A percentile compares a stretch with the other conserved stretches of the same genome.
phyloP scores from a whole-genome alignment of 208 protist genomes.

The Kentomonas sorsogonicus region DNA sequence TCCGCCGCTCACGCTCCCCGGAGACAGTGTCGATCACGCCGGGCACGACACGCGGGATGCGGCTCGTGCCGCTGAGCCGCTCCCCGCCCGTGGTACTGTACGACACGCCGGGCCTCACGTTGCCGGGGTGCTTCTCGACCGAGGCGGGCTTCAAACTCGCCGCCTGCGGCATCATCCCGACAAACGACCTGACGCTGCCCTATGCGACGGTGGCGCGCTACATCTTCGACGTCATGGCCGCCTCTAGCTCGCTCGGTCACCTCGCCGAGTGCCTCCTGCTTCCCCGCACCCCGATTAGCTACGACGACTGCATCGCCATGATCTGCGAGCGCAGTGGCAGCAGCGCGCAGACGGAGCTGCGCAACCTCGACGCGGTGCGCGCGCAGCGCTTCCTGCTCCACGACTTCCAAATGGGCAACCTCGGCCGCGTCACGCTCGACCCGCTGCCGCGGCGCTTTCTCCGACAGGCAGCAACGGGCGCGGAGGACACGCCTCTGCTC shows the following conservation, averaged over 20 bases:
- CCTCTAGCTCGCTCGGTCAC: constrained; percentile 59
- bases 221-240: constrained; percentile 75
- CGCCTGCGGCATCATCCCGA: constrained; percentile 80
- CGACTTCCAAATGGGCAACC: constrained; percentile 78
- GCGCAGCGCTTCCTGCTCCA: constrained; percentile 80
- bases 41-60: constrained; percentile 70
- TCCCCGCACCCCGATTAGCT: constrained; percentile 76
- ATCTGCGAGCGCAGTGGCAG: constrained; percentile 83
- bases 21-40: constrained; percentile 78
- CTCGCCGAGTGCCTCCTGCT: constrained; percentile 84
- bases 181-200: constrained; percentile 75
- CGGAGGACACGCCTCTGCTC: not conserved
- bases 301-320: constrained; percentile 87
- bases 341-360: constrained; percentile 77
- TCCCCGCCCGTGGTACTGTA: constrained; percentile 84
- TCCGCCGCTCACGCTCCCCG: constrained; percentile 61
- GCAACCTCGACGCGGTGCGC: constrained; percentile 60
- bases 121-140: constrained; percentile 80
- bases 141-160: constrained; percentile 84
- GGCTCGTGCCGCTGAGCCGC: constrained; percentile 74
- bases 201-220: constrained; percentile 64
- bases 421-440: constrained; percentile 82
- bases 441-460: constrained; percentile 58
- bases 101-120: constrained; percentile 84
- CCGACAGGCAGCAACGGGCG: not conserved